Conservation (phyloP, 208 protist species). For the Sergeia podlipaevii region DNA sequence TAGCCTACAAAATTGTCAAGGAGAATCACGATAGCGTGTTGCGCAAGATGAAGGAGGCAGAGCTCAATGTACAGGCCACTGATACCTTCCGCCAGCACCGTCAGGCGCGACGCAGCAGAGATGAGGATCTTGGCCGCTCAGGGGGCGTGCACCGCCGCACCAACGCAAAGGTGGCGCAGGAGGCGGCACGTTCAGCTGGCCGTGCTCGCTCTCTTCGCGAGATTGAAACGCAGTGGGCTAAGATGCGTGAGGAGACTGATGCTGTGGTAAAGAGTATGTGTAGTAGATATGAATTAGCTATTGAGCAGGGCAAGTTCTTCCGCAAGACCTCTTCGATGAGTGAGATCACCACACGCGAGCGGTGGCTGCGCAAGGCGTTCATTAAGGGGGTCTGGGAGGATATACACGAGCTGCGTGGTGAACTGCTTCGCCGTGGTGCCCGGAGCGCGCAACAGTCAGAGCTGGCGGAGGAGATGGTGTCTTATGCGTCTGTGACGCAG, state of each 20-base stretch:
- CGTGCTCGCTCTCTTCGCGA: slow-evolving; percentile 61
- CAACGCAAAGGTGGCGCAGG: slow-evolving; percentile 37
- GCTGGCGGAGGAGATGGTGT: slow-evolving; percentile 87
- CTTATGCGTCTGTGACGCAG: slow-evolving; percentile 76
- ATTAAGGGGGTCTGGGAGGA: slow-evolving; percentile 88
- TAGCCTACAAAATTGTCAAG: slow-evolving; percentile 88
- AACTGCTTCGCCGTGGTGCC: slow-evolving; percentile 82
- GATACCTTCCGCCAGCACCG: slow-evolving; percentile 66
- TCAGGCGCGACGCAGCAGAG: slow-evolving; percentile 43
- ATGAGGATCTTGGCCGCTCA: slow-evolving; percentile 73
- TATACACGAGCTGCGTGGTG: slow-evolving; percentile 84
- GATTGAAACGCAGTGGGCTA: slow-evolving; percentile 68
- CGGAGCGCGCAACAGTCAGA: slow-evolving; percentile 86
- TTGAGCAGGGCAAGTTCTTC: slow-evolving; percentile 83
- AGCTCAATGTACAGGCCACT: slow-evolving; percentile 46
- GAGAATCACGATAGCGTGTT: slow-evolving; percentile 77
- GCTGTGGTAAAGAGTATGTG: slow-evolving; percentile 76
- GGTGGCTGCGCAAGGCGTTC: slow-evolving; percentile 86
- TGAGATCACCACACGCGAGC: slow-evolving; percentile 83
- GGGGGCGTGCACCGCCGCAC: slow-evolving; percentile 68
- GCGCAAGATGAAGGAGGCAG: slow-evolving; percentile 53
- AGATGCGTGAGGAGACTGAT: slow-evolving; percentile 69
- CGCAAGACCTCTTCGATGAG: slow-evolving; percentile 75
- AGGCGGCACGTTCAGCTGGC: slow-evolving; percentile 14
- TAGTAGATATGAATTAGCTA: slow-evolving; percentile 84